Evolutionary conservation across 2,329 filamentous ascomycete species (phyloP).

Genomic region (Ophiostoma novo-ulmi): DNA sequence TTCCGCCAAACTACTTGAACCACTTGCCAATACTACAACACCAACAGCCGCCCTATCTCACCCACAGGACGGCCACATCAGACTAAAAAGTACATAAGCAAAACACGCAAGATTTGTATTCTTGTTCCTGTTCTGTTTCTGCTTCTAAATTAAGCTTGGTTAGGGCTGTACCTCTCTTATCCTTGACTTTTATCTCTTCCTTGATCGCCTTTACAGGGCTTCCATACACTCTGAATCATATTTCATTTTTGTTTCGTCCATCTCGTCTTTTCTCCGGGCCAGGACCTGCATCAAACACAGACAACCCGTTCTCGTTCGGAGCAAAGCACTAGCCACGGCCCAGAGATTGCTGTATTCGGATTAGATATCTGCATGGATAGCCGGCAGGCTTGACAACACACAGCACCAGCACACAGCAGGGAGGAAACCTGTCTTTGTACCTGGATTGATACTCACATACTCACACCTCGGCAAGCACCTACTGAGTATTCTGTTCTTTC

Average conservation of each 20-base stretch:
- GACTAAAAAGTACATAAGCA: background rate
- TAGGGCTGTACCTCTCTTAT: background rate
- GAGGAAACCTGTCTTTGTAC: background rate
- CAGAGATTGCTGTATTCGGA: background rate
- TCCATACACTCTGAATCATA: background rate
- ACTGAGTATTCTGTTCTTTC: background rate
- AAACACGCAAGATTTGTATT: background rate
- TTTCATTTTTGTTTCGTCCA: background rate
- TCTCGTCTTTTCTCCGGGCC: background rate
- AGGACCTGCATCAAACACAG: background rate
- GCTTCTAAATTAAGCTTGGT: background rate
- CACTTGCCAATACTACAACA: background rate
- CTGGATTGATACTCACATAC: background rate
- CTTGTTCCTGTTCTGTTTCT: background rate
- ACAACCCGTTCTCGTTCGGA: background rate
- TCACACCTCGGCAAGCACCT: background rate
- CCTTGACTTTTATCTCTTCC: background rate
- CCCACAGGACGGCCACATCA: background rate
- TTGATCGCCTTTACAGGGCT: background rate
- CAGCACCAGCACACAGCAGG: no score
- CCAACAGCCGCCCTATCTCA: constrained; percentile 6
- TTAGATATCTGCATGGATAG: background rate
- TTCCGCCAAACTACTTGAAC: background rate
- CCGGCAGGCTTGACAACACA: background rate
- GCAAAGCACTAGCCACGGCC: background rate